phyloP scores from a whole-genome alignment of 192 early-diverging fungal genomes.

The Rhizophagus sp. region DNA sequence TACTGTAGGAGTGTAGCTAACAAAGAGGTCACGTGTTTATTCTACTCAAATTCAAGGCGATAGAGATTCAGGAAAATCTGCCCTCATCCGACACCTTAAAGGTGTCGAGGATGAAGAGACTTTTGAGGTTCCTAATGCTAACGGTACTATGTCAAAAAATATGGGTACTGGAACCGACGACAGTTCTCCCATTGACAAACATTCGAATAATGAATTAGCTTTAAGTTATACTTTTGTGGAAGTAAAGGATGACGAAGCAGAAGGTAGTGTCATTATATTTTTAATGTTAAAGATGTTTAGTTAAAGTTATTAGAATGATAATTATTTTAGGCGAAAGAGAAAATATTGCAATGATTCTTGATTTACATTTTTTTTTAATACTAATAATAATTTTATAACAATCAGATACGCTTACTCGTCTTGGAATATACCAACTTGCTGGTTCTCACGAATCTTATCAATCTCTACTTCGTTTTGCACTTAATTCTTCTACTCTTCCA shows the following conservation, averaged over 20 bases:
- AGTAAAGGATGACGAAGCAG: slow-evolving; percentile 86
- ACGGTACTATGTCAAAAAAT: slow-evolving; percentile 40
- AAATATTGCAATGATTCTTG: slow-evolving; percentile 11
- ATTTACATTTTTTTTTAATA: neutral
- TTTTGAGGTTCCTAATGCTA: slow-evolving; percentile 40
- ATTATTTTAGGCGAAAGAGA: slow-evolving; percentile 6
- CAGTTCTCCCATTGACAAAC: slow-evolving; percentile 39
- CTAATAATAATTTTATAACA: neutral
- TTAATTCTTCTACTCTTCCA: slow-evolving; percentile 64
- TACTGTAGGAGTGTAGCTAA: neutral
- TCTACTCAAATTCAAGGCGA: slow-evolving; percentile 52
- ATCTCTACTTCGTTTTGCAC: slow-evolving; percentile 69
- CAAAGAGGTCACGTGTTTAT: neutral
- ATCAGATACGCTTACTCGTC: slow-evolving; percentile 63
- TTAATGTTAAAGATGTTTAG: neutral
- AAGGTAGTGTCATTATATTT: slow-evolving; percentile 45
- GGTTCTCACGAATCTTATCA: slow-evolving; percentile 66
- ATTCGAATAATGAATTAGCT: slow-evolving; percentile 72
- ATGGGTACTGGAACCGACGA: slow-evolving; percentile 46
- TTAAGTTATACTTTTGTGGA: slow-evolving; percentile 83
- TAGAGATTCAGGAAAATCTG: slow-evolving; percentile 80
- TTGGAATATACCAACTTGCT: slow-evolving; percentile 81
- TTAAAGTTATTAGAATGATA: slow-evolving; percentile 8
- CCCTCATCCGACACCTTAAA: slow-evolving; percentile 69
- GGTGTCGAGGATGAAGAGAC: slow-evolving; percentile 41